Percentiles rank a stretch among this genome's conserved stretches.
Evolutionary conservation across 176 grass and related monocot species (phyloP).

Genomic region (Pontederia paniculata): DNA sequence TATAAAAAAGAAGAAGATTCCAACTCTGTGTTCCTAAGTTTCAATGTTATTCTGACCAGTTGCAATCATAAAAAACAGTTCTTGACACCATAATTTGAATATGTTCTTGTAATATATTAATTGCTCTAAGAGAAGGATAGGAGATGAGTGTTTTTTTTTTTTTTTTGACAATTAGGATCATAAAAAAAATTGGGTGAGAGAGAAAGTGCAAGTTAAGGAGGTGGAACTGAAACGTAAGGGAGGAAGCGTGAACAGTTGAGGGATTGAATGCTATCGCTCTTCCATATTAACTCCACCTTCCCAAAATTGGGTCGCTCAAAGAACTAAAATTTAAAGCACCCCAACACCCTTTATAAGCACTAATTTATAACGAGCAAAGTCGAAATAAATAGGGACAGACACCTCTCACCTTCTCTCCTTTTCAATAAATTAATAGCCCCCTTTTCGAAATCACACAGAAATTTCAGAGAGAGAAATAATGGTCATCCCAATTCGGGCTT

Average conservation of each 20-base stretch:
- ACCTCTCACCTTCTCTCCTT: not conserved
- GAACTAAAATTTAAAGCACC: conserved; percentile 19
- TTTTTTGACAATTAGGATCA: not conserved
- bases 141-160: too few relatives aligned
- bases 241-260: not conserved
- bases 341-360: conserved; percentile 8
- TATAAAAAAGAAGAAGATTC: not conserved
- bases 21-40: too few relatives aligned
- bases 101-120: too few relatives aligned
- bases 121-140: too few relatives aligned
- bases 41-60: too few relatives aligned
- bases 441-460: not conserved
- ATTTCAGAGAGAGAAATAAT: not conserved
- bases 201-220: not conserved
- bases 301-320: conserved; percentile 1
- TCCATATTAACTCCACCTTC: conserved; percentile 14
- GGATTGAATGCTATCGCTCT: conserved; percentile 7
- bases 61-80: too few relatives aligned
- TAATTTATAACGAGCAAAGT: conserved; percentile 13
- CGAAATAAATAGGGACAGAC: conserved; percentile 4
- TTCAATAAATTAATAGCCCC: not conserved
- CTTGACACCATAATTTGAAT: too few relatives aligned
- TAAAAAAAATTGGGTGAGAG: not conserved
- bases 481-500: not conserved
- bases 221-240: not conserved